phyloP scores from a whole-genome alignment of 768 basidiomycete genomes.

The Auriscalpium orientale region DNA sequence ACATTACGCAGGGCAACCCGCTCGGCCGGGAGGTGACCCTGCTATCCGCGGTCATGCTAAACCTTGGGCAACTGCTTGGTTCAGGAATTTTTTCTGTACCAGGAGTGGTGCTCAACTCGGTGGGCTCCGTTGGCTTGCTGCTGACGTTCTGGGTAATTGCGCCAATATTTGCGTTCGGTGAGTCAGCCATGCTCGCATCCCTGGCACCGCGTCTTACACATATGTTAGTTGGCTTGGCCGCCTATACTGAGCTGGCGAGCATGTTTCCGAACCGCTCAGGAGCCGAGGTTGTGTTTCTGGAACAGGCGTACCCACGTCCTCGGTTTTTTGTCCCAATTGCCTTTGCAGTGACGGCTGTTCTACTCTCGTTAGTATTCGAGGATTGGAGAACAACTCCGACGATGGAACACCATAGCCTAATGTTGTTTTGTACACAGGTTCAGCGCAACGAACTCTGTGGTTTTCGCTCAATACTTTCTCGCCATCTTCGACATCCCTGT shows the following conservation, averaged over 20 bases:
- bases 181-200: constrained; percentile 3
- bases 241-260: constrained; percentile 36
- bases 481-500: constrained; percentile 13
- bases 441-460: constrained; percentile 18
- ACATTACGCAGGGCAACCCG: constrained; percentile 10
- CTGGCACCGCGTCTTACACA: constrained; percentile 2
- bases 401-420: not conserved
- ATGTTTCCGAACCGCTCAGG: constrained; percentile 44
- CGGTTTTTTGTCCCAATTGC: constrained; percentile 34
- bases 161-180: constrained; percentile 16
- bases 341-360: constrained; percentile 30
- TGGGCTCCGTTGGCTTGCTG: constrained; percentile 21
- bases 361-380: constrained; percentile 18
- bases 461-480: constrained; percentile 22
- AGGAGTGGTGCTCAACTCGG: constrained; percentile 17
- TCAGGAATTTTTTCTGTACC: constrained; percentile 26
- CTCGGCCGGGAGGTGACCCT: constrained; percentile 18
- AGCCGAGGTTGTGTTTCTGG: constrained; percentile 41
- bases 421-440: constrained; percentile 1
- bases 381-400: too few species aligned
- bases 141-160: constrained; percentile 23
- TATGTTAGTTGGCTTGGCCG: constrained; percentile 4
- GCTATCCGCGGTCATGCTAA: constrained; percentile 16
- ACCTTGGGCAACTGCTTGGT: constrained; percentile 16
- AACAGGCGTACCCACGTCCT: constrained; percentile 36